Evolutionary conservation across 2,329 filamentous ascomycete genomes (phyloP).

Genomic region (Neofusicoccum parvum): DNA sequence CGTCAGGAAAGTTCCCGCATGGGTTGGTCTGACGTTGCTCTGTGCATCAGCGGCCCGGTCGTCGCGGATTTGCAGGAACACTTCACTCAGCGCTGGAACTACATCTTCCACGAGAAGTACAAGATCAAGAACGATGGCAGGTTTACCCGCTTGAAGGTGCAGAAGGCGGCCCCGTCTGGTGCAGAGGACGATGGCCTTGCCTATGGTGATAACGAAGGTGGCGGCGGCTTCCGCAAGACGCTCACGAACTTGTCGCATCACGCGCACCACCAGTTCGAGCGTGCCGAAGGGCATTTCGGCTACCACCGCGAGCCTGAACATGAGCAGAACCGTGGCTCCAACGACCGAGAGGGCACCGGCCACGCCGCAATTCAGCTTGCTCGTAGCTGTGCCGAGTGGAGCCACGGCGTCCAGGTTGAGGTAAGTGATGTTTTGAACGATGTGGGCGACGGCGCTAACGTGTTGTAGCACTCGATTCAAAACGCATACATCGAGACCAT

Average conservation of each 20-base stretch:
- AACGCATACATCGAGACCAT: conserved; percentile 81
- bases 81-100: conserved; percentile 89
- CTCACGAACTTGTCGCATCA: conserved; percentile 12
- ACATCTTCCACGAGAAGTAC: conserved; percentile 85
- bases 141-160: conserved; percentile 43
- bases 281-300: conserved; percentile 30
- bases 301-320: conserved; percentile 29
- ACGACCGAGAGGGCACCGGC: conserved; percentile 23
- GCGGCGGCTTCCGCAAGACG: conserved; percentile 31
- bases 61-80: conserved; percentile 75
- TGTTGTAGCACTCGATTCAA: conserved; percentile 71
- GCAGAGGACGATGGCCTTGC: conserved; percentile 40
- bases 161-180: conserved; percentile 30
- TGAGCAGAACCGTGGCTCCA: conserved; percentile 26
- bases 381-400: conserved; percentile 56
- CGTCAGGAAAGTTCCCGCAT: conserved; percentile 78
- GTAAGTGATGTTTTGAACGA: conserved; percentile 30
- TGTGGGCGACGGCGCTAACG: conserved; percentile 19
- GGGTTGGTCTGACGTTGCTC: conserved; percentile 88
- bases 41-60: conserved; percentile 74
- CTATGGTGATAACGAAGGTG: conserved; percentile 29
- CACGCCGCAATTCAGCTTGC: conserved; percentile 39
- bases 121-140: conserved; percentile 55
- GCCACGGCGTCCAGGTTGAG: conserved; percentile 60
- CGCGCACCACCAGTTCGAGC: conserved; percentile 18